Conservation (phyloP, 495 filamentous ascomycete genomes). For the Penicillium macrosclerotiorum region DNA sequence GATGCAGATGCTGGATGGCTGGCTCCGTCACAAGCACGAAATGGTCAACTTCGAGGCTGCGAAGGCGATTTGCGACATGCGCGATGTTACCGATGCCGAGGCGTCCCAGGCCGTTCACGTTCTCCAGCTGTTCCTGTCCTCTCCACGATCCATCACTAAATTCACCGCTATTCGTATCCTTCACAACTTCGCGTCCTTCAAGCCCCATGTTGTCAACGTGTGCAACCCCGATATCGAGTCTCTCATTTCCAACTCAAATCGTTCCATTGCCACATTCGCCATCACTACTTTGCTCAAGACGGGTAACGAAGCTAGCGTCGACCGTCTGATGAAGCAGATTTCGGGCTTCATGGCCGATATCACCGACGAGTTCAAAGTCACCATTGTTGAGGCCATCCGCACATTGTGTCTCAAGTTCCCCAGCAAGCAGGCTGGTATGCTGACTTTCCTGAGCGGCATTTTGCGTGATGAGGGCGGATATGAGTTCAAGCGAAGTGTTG, state of each 20-base stretch:
- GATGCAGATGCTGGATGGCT: constrained; percentile 92
- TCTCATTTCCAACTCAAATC: constrained; percentile 93
- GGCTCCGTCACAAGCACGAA: constrained; percentile 97
- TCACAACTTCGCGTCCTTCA: constrained; percentile 92
- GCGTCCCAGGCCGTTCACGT: constrained; percentile 91
- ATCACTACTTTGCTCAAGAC: constrained; percentile 98
- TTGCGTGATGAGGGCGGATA: constrained; percentile 96
- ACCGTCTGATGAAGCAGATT: constrained; percentile 98
- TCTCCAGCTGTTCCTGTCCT: constrained; percentile 93
- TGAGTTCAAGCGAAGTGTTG: constrained; percentile 95
- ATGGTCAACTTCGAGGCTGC: constrained; percentile 99
- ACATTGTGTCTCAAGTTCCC: constrained; percentile 97
- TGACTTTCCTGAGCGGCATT: constrained; percentile 91
- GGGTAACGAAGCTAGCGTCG: constrained; percentile 94
- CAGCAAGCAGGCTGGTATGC: constrained; percentile 96
- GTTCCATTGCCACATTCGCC: constrained; percentile 96
- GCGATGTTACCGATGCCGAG: constrained; percentile 88
- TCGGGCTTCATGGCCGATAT: constrained; percentile 97
- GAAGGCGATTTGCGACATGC: constrained; percentile 93
- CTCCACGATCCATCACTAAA: constrained; percentile 94
- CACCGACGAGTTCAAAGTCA: constrained; percentile 99
- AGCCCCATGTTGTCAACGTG: constrained; percentile 83
- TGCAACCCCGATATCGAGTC: constrained; percentile 98
- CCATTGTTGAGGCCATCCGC: constrained; percentile 95
- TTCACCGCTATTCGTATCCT: constrained; percentile 97